Conservation (phyloP, 495 filamentous ascomycete genomes). For the Rostrohypoxylon terebratum region DNA sequence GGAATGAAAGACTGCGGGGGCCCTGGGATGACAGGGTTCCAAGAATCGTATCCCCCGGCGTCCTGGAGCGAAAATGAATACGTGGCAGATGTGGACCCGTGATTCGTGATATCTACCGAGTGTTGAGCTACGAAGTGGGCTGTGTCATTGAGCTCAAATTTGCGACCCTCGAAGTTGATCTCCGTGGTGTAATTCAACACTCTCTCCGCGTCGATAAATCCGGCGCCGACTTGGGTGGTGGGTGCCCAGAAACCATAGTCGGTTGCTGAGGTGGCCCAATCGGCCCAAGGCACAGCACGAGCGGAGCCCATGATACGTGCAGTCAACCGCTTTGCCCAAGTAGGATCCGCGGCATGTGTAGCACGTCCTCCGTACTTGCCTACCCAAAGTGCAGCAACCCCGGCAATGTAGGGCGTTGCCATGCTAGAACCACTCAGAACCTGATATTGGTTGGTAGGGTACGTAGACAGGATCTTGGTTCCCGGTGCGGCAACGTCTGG, state of each 20-base stretch:
- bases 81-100: conserved; percentile 45
- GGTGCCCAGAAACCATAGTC: conserved; percentile 53
- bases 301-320: conserved; percentile 50
- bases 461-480: conserved; percentile 62
- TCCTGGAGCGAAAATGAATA: conserved; percentile 48
- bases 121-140: conserved; percentile 47
- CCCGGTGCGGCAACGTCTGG: conserved; percentile 62
- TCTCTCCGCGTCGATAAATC: conserved; percentile 67
- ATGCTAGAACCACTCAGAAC: conserved; percentile 63
- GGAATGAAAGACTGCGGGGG: conserved; percentile 16
- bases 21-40: conserved; percentile 13
- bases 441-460: conserved; percentile 52
- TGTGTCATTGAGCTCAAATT: conserved; percentile 59
- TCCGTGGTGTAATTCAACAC: conserved; percentile 73
- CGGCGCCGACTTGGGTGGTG: conserved; percentile 56
- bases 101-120: conserved; percentile 56
- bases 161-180: conserved; percentile 73
- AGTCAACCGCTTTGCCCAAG: conserved; percentile 45
- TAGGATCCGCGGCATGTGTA: conserved; percentile 22
- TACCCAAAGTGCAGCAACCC: conserved; percentile 57
- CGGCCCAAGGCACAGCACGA: conserved; percentile 56
- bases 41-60: conserved; percentile 25
- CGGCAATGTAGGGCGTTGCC: conserved; percentile 64
- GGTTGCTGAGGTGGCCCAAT: conserved; percentile 49
- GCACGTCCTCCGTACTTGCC: conserved; percentile 46